Evolutionary conservation across 2,329 filamentous ascomycete species (phyloP), one percentile per base, ranked within the genome.

Genomic region (Calonectria henricotiae): DNA sequence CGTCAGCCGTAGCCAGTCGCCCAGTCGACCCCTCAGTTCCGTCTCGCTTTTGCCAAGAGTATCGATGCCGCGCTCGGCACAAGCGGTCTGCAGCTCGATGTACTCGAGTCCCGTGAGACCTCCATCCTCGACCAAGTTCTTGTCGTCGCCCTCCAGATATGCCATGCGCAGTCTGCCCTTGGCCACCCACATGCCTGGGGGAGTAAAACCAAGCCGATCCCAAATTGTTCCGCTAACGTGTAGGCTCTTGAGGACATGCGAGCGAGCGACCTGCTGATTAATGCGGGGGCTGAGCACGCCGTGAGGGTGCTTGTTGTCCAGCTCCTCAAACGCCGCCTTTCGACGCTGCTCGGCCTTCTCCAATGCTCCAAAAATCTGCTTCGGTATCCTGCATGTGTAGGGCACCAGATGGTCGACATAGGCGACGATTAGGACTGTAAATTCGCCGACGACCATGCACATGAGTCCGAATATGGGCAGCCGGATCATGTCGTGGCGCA

Each of bases 391-490:
- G 81, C 96, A 98, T 0, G 94, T 92, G 75, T 90, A 90, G 0
- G 96, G 96, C 30, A 97, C 93, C 25, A 94, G 85, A 43, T 85
- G 85, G 23, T 91, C 90, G 30, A 97, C 84, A 37, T 90, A 88
- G 7, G 95, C 84, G 1, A 97, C 92, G 6, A 97, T 83, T 6
- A 98, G 79, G 0, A 95, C 94, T 1, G 95, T 94, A 83, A 97
- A 92, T 82, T 98, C 96, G 30, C 95, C 96, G 79, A 93, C 94
- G 17, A 97, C 72, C 1, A 96, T 77, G 7, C 98, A 86, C 61
- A 98, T 84, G 3, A 97, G 71, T 0, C 86, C 91, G 80, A 99
- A 98, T 1, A 93, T 81, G 0, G 95, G 94, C 63, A 98, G 86
- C 27, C 94, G 91, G n/a, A 89, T 84, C 54, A 94, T 83, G 80